Conservation (phyloP, 768 basidiomycete species). For the Zangia roseola region DNA sequence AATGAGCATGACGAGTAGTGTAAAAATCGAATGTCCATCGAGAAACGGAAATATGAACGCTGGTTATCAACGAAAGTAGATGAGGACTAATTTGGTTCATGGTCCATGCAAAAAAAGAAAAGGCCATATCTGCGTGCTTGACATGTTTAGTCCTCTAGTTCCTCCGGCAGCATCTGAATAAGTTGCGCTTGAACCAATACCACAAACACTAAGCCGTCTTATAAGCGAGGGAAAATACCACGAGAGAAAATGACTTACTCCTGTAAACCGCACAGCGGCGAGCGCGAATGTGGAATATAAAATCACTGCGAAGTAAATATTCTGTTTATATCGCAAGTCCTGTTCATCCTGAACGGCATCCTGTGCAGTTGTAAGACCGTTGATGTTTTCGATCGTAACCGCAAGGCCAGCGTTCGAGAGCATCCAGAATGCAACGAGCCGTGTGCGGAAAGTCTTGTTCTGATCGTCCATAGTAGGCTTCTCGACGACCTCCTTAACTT, state of each 20-base stretch:
- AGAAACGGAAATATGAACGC: constrained; percentile 13
- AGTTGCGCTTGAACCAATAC: constrained; percentile 81
- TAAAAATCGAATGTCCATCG: constrained; percentile 27
- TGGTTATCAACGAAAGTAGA: constrained; percentile 34
- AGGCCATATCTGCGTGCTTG: constrained; percentile 11
- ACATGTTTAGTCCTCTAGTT: constrained; percentile 42
- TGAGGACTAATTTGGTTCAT: constrained; percentile 16
- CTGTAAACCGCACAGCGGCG: constrained; percentile 68
- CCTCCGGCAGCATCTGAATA: constrained; percentile 78
- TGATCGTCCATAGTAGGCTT: constrained; percentile 86
- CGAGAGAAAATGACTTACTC: constrained; percentile 48
- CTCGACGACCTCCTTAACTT: constrained; percentile 62
- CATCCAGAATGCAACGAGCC: constrained; percentile 84
- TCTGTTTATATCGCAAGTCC: constrained; percentile 46
- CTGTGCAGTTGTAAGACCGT: constrained; percentile 49
- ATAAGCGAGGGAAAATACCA: neutral
- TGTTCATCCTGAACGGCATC: constrained; percentile 41
- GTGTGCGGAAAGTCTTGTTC: constrained; percentile 92
- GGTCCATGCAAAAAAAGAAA: constrained; percentile 26
- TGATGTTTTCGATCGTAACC: constrained; percentile 73
- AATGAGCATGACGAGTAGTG: constrained; percentile 19
- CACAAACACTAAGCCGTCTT: constrained; percentile 60
- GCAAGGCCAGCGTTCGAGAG: constrained; percentile 66
- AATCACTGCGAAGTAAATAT: constrained; percentile 72
- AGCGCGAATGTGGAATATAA: constrained; percentile 78